Conservation (phyloP, 208 protist genomes). For the Acanthamoeba royreba region DNA sequence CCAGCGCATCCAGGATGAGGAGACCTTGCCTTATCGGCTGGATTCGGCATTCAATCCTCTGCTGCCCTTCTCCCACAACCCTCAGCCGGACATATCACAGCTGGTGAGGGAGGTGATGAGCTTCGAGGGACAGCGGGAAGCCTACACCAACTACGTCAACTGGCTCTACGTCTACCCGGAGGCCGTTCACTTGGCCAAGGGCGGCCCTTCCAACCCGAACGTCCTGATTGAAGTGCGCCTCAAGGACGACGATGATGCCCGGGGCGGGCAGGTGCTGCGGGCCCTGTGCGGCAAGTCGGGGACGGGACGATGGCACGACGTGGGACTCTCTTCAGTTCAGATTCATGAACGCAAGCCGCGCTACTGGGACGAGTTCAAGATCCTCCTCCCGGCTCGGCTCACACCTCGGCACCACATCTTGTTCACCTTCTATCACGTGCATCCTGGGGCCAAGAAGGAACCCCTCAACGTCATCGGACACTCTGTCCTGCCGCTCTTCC, state of each 20-base stretch:
- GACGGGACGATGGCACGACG: not conserved
- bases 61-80: not conserved
- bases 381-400: conserved; percentile 49
- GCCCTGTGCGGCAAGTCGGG: not conserved
- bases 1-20: not conserved
- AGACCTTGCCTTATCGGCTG: not conserved
- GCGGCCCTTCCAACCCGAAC: not conserved
- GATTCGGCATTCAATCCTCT: not conserved
- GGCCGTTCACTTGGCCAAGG: not conserved
- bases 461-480: not conserved
- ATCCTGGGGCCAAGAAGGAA: not conserved
- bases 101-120: not conserved
- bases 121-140: not conserved
- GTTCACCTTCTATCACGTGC: conserved; percentile 60
- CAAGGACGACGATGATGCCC: not conserved
- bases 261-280: not conserved
- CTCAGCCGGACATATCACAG: not conserved
- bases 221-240: not conserved
- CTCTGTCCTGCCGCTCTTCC: not conserved
- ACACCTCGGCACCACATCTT: conserved; percentile 58
- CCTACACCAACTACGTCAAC: not conserved
- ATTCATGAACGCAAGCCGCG: not conserved
- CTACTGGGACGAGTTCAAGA: conserved; percentile 54
- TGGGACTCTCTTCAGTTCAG: not conserved
- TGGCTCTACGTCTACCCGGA: not conserved